Base-by-base conservation (phyloP, 768 basidiomycete species). In the Pleurotus tuber-regium region DNA sequence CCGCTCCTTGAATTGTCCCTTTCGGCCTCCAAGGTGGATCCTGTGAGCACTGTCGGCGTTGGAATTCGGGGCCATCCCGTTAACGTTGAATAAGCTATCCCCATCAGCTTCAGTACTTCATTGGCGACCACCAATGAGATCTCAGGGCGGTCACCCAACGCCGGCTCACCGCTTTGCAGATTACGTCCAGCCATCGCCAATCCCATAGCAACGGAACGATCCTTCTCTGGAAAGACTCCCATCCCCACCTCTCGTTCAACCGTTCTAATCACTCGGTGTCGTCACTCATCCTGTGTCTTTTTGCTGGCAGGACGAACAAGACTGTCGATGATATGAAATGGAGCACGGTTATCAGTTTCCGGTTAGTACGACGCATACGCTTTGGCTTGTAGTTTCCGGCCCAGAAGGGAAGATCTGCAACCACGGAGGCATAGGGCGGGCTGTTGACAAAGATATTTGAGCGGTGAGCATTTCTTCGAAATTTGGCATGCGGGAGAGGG, bases 11-110 rank as follows among this genome's bases (percentile, higher is more conserved):
- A 6, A 8, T 19, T 38, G 12, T 38, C 35, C 3, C 21, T 38
- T 19, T 2, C 7, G 5, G 6, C n/a, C 35, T 38, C 35, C n/a
- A 38, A 16, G 7, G n/a, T n/a, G n/a, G n/a, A 16, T 2, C 35
- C 35, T 19, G n/a, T 16, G 21, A n/a, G 35, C 7, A 16, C 14
- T n/a, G 35, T 19, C 30, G 3, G 18, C 28, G 1, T 23, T 19
- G 14, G 14, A 31, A 21, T 48, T 48, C 31, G 14, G n/a, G 23
- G 18, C 21, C 25, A 68, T 81, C 21, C 77, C 83, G 2, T 75
- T 85, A 23, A 82, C 83, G 3, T 74, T 81, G 44, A 80, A 79
- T 70, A 84, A 75, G 63, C 83, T 85, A 47, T 81, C 82, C 9
- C 68, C 79, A 3, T 86, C 85, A 31, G 79, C 77, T 6, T 79